A percentile compares a stretch with the other conserved stretches of the same genome.
phyloP scores from a whole-genome alignment of 495 filamentous ascomycete species.

The Penicillium waksmanii region DNA sequence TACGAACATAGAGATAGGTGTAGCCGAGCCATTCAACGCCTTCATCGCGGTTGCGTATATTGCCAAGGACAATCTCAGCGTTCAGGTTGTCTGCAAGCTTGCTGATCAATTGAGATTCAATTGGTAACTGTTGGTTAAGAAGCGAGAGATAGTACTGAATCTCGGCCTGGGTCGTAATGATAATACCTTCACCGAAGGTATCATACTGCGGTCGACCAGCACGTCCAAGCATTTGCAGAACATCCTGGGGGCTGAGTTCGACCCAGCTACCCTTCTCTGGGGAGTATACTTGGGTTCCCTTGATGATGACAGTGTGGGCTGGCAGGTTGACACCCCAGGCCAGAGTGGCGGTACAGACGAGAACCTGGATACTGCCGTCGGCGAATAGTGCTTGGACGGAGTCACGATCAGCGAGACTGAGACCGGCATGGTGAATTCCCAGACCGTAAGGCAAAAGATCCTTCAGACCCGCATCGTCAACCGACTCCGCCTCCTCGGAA shows the following conservation, averaged over 20 bases:
- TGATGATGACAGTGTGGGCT: slow-evolving; percentile 95
- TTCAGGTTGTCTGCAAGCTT: slow-evolving; percentile 96
- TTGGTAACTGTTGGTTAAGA: slow-evolving; percentile 95
- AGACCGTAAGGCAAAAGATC: slow-evolving; percentile 95
- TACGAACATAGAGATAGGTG: slow-evolving; percentile 96
- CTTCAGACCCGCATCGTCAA: slow-evolving; percentile 86
- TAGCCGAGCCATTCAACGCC: slow-evolving; percentile 99
- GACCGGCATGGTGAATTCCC: slow-evolving; percentile 96
- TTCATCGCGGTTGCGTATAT: slow-evolving; percentile 90
- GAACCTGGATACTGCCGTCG: slow-evolving; percentile 87
- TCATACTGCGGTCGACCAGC: slow-evolving; percentile 96
- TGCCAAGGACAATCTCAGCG: slow-evolving; percentile 94
- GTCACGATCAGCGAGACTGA: slow-evolving; percentile 89
- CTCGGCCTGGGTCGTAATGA: slow-evolving; percentile 93
- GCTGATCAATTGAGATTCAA: slow-evolving; percentile 94
- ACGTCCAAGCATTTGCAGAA: slow-evolving; percentile 97
- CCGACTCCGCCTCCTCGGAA: slow-evolving; percentile 78
- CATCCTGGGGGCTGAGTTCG: slow-evolving; percentile 95
- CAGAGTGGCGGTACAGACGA: slow-evolving; percentile 95
- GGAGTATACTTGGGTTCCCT: slow-evolving; percentile 97
- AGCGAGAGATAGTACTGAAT: slow-evolving; percentile 97
- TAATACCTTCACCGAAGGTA: slow-evolving; percentile 97
- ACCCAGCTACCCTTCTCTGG: slow-evolving; percentile 99
- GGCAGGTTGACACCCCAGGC: slow-evolving; percentile 99
- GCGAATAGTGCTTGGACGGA: slow-evolving; percentile 95